Percentiles rank a stretch among this genome's conserved stretches.
Conservation (phyloP, 2,329 filamentous ascomycete genomes). For the Plectosphaerella plurivora region DNA sequence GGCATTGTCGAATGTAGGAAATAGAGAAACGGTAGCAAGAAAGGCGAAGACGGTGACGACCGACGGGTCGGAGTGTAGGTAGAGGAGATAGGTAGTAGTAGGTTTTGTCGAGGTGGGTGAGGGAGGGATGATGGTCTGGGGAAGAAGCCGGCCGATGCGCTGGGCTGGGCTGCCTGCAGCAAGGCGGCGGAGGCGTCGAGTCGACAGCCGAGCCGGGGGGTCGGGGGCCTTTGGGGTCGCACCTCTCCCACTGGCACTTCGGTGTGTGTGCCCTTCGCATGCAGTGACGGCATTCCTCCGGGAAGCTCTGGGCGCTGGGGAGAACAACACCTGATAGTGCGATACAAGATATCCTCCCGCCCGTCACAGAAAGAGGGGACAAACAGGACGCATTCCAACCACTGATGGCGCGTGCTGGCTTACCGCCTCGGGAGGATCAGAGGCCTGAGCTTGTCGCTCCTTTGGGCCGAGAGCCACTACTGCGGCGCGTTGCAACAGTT, state of each 20-base stretch:
- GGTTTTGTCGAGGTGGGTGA: no score
- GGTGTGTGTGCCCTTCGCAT: not conserved
- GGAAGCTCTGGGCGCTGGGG: not conserved
- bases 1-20: not conserved
- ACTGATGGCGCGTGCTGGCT: no score
- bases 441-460: no score
- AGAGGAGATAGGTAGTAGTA: not conserved
- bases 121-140: not conserved
- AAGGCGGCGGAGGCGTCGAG: not conserved
- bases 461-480: no score
- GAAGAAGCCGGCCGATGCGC: not conserved
- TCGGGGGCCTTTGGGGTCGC: not conserved
- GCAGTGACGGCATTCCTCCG: conserved; percentile 1
- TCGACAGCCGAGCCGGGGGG: not conserved
- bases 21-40: not conserved
- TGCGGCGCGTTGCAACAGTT: no score
- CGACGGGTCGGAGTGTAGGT: not conserved
- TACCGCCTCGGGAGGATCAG: no score
- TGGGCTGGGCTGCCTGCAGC: not conserved
- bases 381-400: no score
- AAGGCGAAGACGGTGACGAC: no score
- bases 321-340: not conserved
- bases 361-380: no score
- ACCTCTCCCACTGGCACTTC: not conserved
- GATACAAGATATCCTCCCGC: not conserved